phyloP scores from a whole-genome alignment of 208 protist species.

The Trypanosomatidae sp. region DNA sequence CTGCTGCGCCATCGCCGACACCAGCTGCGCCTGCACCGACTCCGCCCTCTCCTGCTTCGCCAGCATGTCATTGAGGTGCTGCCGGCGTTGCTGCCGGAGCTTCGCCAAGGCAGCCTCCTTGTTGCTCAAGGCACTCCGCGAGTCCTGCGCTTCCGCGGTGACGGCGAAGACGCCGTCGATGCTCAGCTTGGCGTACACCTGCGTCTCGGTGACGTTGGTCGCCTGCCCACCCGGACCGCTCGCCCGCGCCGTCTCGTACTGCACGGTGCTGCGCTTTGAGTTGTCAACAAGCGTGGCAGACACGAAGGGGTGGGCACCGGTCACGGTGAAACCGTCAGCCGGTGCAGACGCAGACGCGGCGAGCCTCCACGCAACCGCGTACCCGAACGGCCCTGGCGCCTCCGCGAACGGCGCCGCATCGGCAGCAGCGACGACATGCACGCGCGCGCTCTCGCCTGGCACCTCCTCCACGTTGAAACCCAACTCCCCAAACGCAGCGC shows the following conservation, averaged over 20 bases:
- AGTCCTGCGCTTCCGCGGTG: conserved; percentile 90
- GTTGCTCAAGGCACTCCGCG: conserved; percentile 82
- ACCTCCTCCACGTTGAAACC: conserved; percentile 39
- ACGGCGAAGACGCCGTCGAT: too few relatives aligned
- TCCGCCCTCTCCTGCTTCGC: conserved; percentile 49
- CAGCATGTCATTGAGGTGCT: conserved; percentile 77
- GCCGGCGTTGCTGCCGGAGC: conserved; percentile 50
- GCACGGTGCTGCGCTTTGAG: conserved; percentile 34
- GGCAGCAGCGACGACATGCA: conserved; percentile 34
- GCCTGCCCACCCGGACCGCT: conserved; percentile 90
- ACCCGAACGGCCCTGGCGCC: conserved; percentile 52
- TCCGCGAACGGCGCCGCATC: conserved; percentile 13
- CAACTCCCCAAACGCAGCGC: conserved; percentile 15
- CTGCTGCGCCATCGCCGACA: conserved; percentile 14
- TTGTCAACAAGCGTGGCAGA: conserved; percentile 62
- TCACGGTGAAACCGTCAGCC: too few relatives aligned
- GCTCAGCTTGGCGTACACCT: conserved; percentile 83
- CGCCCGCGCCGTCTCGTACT: conserved; percentile 76
- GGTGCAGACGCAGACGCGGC: too few relatives aligned
- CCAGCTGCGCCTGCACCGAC: conserved; percentile 40
- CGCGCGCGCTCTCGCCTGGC: conserved; percentile 7
- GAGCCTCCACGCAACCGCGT: conserved; percentile 45
- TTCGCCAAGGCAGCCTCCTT: conserved; percentile 74
- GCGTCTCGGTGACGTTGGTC: conserved; percentile 86
- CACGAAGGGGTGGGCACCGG: conserved; percentile 45